Base-by-base conservation (phyloP, 2,329 filamentous ascomycete species). In the Westerdykella ornata region DNA sequence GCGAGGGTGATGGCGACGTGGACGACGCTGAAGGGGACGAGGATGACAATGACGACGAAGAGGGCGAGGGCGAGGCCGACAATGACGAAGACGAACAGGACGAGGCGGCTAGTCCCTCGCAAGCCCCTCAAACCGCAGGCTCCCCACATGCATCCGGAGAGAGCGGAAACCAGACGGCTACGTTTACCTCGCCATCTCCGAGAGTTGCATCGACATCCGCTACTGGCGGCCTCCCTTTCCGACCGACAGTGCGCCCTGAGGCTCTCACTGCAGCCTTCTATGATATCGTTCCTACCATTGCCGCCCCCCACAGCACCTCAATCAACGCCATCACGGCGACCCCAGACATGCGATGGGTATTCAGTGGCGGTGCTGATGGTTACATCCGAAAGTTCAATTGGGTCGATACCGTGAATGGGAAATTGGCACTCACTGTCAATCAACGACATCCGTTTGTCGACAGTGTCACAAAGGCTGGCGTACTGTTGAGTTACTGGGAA, bases 351-450 rank as follows among this genome's bases (percentile, higher is more conserved):
- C 80, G 88, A 41, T 97, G 88, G 77, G 90, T 94, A 65, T 89
- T 97, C 63, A 95, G 84, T 9, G 92, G 92, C 29, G 92, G 92
- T 1, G 84, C 85, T 0, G 92, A 98, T 68, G 90, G 92, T 36
- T 98, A 95, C 60, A 90, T 98, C 48, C 80, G 92, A 43, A 97
- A 96, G 66, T 97, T 94, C 68, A 94, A 98, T 63, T 95, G 92
- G 64, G 82, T 86, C 3, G 88, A 88, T 28, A 96, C 92, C 4
- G 89, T 94, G 52, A 98, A 98, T 62, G 88, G 88, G 49, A 96
- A 95, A 68, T 79, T 92, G 26, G 82, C 90, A 46, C 72, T 98
- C 55, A 98, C 92, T 0, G 92, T 98, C 5, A 92, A 92, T 22
- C 92, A 98, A 69, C 77, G 86, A 37, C 92, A 98, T 62, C 92